Conservation (phyloP, 176 grass and related monocot species). For the Paspalum vaginatum region DNA sequence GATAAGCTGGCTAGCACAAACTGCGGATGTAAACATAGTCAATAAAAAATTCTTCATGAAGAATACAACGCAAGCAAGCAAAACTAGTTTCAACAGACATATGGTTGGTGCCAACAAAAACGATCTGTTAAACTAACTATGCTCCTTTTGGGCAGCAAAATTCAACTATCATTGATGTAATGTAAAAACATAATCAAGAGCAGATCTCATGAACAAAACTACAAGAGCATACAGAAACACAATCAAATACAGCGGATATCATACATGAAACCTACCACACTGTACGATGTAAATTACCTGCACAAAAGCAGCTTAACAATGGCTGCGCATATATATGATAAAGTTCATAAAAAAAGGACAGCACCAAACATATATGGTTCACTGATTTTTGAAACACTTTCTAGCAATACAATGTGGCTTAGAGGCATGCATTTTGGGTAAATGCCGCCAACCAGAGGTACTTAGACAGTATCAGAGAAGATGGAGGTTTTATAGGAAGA, state of each 20-base stretch:
- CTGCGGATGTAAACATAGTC: constrained; percentile 38
- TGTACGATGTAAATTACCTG: neutral
- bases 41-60: neutral
- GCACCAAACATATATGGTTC: neutral
- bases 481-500: constrained; percentile 8
- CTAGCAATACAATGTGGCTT: neutral
- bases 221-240: neutral
- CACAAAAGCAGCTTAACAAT: neutral
- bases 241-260: neutral
- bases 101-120: neutral
- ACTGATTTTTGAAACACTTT: neutral
- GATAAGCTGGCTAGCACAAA: constrained; percentile 73
- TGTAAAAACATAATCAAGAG: neutral
- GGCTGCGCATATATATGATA: neutral
- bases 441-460: neutral
- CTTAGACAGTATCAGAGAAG: neutral
- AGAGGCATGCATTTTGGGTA: neutral
- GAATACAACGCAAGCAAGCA: neutral
- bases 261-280: neutral
- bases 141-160: neutral
- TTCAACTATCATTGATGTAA: neutral
- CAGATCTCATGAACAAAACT: neutral
- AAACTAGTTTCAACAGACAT: neutral
- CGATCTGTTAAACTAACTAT: neutral
- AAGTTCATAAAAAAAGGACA: neutral